Conservation (phyloP, 2,329 filamentous ascomycete genomes). For the Xylariaceae sp. region DNA sequence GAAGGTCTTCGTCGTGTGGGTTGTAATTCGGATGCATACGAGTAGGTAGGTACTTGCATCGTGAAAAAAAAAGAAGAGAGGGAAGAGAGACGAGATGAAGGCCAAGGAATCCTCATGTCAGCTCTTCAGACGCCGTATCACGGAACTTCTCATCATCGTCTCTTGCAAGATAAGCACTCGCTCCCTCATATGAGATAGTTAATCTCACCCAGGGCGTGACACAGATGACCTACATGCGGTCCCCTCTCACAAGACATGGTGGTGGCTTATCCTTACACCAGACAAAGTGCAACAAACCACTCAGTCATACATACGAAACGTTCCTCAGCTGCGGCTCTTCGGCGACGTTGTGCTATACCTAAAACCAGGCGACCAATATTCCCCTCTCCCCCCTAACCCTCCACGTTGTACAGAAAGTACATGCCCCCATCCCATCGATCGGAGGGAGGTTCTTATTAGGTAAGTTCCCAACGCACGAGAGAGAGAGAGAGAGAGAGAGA, state of each 20-base stretch:
- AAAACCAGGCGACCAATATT: neutral
- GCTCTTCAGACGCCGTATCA: too few relatives aligned
- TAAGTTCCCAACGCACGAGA: neutral
- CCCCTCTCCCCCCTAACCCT: neutral
- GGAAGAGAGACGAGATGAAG: too few relatives aligned
- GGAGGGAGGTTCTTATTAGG: neutral
- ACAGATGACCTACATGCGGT: neutral
- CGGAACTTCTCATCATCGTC: too few relatives aligned
- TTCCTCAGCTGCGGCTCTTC: constrained; percentile 8
- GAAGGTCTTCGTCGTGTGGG: too few relatives aligned
- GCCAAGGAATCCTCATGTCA: too few relatives aligned
- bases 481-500: too few relatives aligned
- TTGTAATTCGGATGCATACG: too few relatives aligned
- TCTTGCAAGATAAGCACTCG: neutral
- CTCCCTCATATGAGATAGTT: neutral
- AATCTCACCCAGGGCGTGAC: neutral
- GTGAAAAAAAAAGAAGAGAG: too few relatives aligned
- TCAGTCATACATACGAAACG: constrained; percentile 4
- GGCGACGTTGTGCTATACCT: constrained; percentile 7
- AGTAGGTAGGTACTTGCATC: too few relatives aligned
- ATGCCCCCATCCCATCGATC: neutral
- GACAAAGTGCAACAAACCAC: neutral
- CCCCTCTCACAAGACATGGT: too few relatives aligned
- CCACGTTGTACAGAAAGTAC: neutral
- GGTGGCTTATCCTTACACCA: neutral